Conservation (phyloP, 495 filamentous ascomycete genomes). For the Aspergillus bridgeri region DNA sequence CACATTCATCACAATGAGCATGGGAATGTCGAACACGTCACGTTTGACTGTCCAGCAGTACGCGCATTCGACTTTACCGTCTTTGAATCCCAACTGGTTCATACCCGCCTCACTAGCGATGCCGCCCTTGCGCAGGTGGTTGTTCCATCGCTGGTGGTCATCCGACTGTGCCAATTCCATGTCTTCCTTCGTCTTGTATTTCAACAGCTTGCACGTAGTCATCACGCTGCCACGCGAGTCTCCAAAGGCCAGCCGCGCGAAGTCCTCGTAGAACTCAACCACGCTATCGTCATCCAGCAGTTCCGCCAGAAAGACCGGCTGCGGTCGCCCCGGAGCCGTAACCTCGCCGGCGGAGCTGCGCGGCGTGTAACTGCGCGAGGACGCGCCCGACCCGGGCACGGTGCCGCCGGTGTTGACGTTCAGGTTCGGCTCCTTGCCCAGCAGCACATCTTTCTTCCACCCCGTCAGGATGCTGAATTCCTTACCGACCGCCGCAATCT, state of each 20-base stretch:
- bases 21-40: slow-evolving; percentile 97
- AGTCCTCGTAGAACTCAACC: slow-evolving; percentile 94
- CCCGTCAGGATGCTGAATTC: slow-evolving; percentile 93
- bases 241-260: slow-evolving; percentile 83
- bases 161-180: slow-evolving; percentile 42
- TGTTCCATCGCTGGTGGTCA: slow-evolving; percentile 44
- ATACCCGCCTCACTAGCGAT: slow-evolving; percentile 78
- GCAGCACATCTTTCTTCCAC: slow-evolving; percentile 86
- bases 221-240: slow-evolving; percentile 81
- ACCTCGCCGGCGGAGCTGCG: slow-evolving; percentile 31
- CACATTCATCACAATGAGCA: slow-evolving; percentile 96
- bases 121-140: slow-evolving; percentile 44
- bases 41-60: slow-evolving; percentile 96
- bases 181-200: slow-evolving; percentile 78
- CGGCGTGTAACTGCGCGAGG: slow-evolving; percentile 51
- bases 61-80: slow-evolving; percentile 90
- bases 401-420: slow-evolving; percentile 73
- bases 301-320: slow-evolving; percentile 86
- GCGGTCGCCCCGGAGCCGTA: slow-evolving; percentile 38
- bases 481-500: slow-evolving; percentile 87
- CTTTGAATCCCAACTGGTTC: slow-evolving; percentile 68
- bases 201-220: slow-evolving; percentile 80
- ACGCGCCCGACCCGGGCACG: slow-evolving; percentile 26
- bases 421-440: slow-evolving; percentile 83
- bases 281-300: slow-evolving; percentile 91